Conservation (phyloP, 2,329 filamentous ascomycete genomes). For the Pseudocercospora eumusae region DNA sequence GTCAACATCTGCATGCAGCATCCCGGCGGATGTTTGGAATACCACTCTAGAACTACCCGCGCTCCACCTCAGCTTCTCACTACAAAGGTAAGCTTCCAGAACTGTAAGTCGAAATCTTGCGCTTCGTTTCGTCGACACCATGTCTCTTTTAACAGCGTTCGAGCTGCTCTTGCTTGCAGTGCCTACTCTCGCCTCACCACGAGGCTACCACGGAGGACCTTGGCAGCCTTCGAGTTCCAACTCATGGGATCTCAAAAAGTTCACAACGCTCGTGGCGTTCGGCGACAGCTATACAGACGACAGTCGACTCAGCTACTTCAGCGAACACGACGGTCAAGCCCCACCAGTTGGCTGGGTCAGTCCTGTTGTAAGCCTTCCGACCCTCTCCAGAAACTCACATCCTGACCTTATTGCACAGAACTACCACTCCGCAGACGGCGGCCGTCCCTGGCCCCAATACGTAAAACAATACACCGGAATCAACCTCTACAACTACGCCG, state of each 20-base stretch:
- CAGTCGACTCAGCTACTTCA: constrained; percentile 65
- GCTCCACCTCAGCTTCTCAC: not conserved
- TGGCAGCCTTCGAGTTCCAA: constrained; percentile 3
- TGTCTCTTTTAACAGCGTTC: not conserved
- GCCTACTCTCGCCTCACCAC: not conserved
- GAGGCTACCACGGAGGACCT: not conserved
- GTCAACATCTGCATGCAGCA: not conserved
- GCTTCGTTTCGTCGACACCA: not conserved
- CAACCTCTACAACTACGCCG: constrained; percentile 58
- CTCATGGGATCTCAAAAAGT: constrained; percentile 48
- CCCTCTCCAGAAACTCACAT: no score
- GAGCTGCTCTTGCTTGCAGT: not conserved
- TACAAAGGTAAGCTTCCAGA: not conserved
- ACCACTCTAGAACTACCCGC: no score
- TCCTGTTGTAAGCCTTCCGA: constrained; percentile 44
- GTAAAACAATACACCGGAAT: constrained; percentile 61
- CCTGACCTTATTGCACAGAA: constrained; percentile 19
- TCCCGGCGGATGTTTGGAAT: not conserved
- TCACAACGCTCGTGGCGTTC: constrained; percentile 68
- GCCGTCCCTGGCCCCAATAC: constrained; percentile 68
- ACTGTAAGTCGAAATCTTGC: not conserved
- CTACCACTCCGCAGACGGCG: constrained; percentile 61
- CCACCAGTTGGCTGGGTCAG: constrained; percentile 64
- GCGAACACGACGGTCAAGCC: constrained; percentile 56
- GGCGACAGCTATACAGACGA: constrained; percentile 74